A percentile compares a stretch with the other conserved stretches of the same genome.
Evolutionary conservation across 2,329 filamentous ascomycete species (phyloP).

Genomic region (Aspergillus piperis): DNA sequence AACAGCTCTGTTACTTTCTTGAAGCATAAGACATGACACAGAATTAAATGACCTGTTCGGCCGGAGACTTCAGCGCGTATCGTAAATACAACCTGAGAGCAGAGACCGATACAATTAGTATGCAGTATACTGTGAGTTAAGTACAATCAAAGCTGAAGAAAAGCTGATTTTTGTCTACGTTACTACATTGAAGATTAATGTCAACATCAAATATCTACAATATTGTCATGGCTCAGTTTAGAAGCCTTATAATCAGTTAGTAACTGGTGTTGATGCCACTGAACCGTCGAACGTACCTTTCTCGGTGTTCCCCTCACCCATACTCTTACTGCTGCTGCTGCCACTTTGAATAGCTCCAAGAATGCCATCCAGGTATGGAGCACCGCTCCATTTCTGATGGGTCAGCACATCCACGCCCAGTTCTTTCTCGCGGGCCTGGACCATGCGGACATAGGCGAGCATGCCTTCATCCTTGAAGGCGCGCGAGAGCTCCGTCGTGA

Average conservation of each 20-base stretch:
- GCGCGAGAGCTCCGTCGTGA: slow-evolving; percentile 72
- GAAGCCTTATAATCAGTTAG: not conserved
- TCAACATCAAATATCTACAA: not conserved
- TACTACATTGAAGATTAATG: not conserved
- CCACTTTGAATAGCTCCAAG: slow-evolving; percentile 88
- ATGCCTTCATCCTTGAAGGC: slow-evolving; percentile 90
- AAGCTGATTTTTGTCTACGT: not conserved
- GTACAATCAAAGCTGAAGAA: not conserved
- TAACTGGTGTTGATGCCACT: no score
- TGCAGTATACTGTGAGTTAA: not conserved
- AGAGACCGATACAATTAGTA: not conserved
- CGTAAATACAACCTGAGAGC: not conserved
- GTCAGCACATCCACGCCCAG: slow-evolving; percentile 88
- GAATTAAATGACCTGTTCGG: not conserved
- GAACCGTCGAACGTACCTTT: slow-evolving; percentile 34
- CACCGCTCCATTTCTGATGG: slow-evolving; percentile 79
- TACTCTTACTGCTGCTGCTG: slow-evolving; percentile 83
- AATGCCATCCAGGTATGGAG: slow-evolving; percentile 81
- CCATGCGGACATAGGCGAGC: slow-evolving; percentile 93
- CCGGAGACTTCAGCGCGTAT: not conserved
- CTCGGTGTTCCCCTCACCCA: slow-evolving; percentile 95
- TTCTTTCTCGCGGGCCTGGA: slow-evolving; percentile 89
- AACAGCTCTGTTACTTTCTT: not conserved
- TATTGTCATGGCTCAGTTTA: not conserved
- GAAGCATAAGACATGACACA: not conserved